Evolutionary conservation across 805 yeast genomes (phyloP).

Genomic region (Metschnikowia matae): DNA sequence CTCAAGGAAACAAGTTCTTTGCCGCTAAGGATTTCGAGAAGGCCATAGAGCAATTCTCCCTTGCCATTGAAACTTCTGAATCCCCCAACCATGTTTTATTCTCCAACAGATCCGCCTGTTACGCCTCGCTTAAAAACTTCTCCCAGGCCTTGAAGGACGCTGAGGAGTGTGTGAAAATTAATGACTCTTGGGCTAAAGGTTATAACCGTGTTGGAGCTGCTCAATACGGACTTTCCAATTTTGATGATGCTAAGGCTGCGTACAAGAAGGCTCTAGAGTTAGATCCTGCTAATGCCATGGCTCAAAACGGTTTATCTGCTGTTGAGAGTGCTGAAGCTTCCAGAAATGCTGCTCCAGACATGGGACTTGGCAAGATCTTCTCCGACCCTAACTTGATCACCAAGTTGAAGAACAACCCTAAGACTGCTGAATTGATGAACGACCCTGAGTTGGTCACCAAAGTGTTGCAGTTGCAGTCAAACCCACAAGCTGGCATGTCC

Average conservation of each 20-base stretch:
- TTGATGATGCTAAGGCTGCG: slow-evolving; percentile 66
- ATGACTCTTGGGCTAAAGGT: slow-evolving; percentile 92
- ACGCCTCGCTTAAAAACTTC: slow-evolving; percentile 75
- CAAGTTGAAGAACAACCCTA: slow-evolving; percentile 77
- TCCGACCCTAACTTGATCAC: slow-evolving; percentile 74
- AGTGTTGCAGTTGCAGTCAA: slow-evolving; percentile 53
- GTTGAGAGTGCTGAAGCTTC: slow-evolving; percentile 58
- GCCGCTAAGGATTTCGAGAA: slow-evolving; percentile 76
- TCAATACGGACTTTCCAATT: slow-evolving; percentile 75
- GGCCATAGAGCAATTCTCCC: slow-evolving; percentile 76
- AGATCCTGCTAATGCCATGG: slow-evolving; percentile 81
- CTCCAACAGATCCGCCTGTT: slow-evolving; percentile 91
- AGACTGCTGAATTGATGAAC: slow-evolving; percentile 79
- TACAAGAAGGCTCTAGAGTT: slow-evolving; percentile 78
- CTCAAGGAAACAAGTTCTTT: slow-evolving; percentile 91
- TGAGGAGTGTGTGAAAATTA: slow-evolving; percentile 71
- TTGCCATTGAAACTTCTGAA: slow-evolving; percentile 82
- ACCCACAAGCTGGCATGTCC: slow-evolving; percentile 72
- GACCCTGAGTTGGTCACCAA: slow-evolving; percentile 81
- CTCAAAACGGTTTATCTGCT: slow-evolving; percentile 72
- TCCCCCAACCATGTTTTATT: slow-evolving; percentile 86
- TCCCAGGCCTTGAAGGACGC: slow-evolving; percentile 80
- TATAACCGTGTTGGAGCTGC: slow-evolving; percentile 94
- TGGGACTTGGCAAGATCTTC: slow-evolving; percentile 76
- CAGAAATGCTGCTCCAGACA: slow-evolving; percentile 56